Evolutionary conservation across 352 stramenopile species (phyloP).

Genomic region (Phytophthora litchii): DNA sequence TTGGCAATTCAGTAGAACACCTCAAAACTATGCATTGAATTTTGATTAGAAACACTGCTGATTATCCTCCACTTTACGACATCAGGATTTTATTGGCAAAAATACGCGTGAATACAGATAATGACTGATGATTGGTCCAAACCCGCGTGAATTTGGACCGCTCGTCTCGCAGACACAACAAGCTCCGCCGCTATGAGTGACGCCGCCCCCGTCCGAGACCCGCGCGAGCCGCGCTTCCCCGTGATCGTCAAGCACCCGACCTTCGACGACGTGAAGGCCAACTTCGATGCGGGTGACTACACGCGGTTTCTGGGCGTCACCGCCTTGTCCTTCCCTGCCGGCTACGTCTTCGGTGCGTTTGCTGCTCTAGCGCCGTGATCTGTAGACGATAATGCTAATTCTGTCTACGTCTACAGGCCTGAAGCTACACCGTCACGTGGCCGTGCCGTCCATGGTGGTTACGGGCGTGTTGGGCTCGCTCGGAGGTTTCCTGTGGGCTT

Average conservation of each 20-base stretch:
- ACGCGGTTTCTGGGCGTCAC: conserved; percentile 60
- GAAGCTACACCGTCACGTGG: conserved; percentile 69
- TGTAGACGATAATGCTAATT: conserved; percentile 9
- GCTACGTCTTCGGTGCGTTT: conserved; percentile 79
- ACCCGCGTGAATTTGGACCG: conserved; percentile 10
- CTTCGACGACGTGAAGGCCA: conserved; percentile 70
- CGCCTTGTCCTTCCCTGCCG: conserved; percentile 70
- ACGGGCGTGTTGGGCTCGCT: conserved; percentile 78
- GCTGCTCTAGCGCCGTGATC: not conserved
- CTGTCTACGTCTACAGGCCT: conserved; percentile 35
- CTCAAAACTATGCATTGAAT: no score
- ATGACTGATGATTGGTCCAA: conserved; percentile 15
- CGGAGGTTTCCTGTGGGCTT: conserved; percentile 79
- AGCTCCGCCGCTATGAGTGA: conserved; percentile 50
- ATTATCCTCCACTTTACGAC: no score
- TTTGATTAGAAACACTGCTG: no score
- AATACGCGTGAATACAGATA: no score
- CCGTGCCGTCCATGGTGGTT: conserved; percentile 73
- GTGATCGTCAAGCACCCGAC: conserved; percentile 84
- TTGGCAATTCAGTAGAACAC: no score
- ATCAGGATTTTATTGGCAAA: no score
- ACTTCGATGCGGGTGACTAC: conserved; percentile 76
- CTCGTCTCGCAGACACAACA: conserved; percentile 11
- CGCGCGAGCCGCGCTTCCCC: conserved; percentile 66
- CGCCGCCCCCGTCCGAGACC: conserved; percentile 49